Evolutionary conservation across 208 protist species (phyloP).

Genomic region (Leishmania major): DNA sequence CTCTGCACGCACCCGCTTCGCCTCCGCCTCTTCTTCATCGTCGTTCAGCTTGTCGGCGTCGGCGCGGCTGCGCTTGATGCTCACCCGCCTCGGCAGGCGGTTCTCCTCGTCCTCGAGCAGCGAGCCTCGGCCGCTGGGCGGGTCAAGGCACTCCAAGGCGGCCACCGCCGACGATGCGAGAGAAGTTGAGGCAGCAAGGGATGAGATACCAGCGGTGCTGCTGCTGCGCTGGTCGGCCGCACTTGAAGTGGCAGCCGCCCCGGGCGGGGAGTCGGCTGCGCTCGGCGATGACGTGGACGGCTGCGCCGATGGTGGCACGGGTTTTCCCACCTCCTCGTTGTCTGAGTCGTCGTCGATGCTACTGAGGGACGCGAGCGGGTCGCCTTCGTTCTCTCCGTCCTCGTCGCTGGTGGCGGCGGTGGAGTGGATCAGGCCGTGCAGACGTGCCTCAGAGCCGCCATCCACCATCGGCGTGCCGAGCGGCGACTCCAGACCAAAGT

Average conservation of each 20-base stretch:
- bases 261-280: background rate
- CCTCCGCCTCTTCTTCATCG: slow-evolving; percentile 25
- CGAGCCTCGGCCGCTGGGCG: slow-evolving; percentile 18
- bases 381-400: slow-evolving; percentile 10
- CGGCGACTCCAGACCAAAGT: slow-evolving; percentile 54
- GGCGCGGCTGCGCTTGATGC: slow-evolving; percentile 18
- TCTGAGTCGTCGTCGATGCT: slow-evolving; percentile 22
- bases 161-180: background rate
- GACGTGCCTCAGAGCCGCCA: slow-evolving; percentile 24
- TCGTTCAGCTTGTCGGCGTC: slow-evolving; percentile 19
- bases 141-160: slow-evolving; percentile 12
- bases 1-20: slow-evolving; percentile 13
- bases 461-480: slow-evolving; percentile 8
- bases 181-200: background rate
- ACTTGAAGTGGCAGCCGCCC: background rate
- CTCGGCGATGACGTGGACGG: background rate
- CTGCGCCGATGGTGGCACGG: background rate
- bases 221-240: slow-evolving; percentile 18
- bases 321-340: slow-evolving; percentile 13
- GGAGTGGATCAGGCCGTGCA: slow-evolving; percentile 13
- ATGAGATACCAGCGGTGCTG: background rate
- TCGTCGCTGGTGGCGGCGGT: slow-evolving; percentile 3
- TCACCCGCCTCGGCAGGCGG: slow-evolving; percentile 24
- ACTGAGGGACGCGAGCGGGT: slow-evolving; percentile 26
- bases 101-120: slow-evolving; percentile 34